phyloP scores from a whole-genome alignment of 768 basidiomycete species.

The Gymnopilus junonius region DNA sequence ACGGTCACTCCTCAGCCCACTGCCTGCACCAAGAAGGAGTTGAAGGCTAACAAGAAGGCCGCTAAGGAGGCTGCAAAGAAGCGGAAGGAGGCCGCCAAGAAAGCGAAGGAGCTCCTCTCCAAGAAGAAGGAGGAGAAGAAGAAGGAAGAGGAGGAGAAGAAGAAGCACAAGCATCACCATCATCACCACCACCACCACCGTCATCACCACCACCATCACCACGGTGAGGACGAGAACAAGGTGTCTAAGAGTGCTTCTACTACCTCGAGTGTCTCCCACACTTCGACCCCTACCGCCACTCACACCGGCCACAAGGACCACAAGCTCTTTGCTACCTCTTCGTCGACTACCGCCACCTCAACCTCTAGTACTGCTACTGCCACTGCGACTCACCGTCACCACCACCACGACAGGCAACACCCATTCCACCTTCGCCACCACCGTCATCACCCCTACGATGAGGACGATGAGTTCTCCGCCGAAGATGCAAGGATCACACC shows the following conservation, averaged over 20 bases:
- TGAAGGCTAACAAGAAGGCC: conserved; percentile 19
- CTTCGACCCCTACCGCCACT: conserved; percentile 12
- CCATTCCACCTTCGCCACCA: conserved; percentile 7
- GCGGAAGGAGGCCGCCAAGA: conserved; percentile 18
- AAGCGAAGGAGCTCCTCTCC: conserved; percentile 16
- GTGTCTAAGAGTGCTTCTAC: background rate
- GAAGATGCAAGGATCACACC: conserved; percentile 16
- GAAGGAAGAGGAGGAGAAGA: conserved; percentile 1
- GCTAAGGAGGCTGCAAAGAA: conserved; percentile 13
- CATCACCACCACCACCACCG: conserved; percentile 7
- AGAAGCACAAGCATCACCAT: conserved; percentile 9
- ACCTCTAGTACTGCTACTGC: background rate
- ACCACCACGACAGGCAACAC: conserved; percentile 8
- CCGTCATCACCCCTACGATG: conserved; percentile 3
- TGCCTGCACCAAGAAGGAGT: conserved; percentile 22
- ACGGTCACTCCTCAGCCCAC: conserved; percentile 25
- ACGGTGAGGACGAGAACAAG: background rate
- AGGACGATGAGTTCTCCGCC: background rate
- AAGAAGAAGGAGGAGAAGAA: conserved; percentile 14
- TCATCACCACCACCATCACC: conserved; percentile 8
- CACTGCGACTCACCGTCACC: conserved; percentile 10
- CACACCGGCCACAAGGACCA: conserved; percentile 7
- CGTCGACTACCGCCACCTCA: conserved; percentile 16
- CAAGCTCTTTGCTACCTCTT: conserved; percentile 9
- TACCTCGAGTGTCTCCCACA: background rate